phyloP scores from a whole-genome alignment of 2,329 filamentous ascomycete genomes.

The Colletotrichum sp. region DNA sequence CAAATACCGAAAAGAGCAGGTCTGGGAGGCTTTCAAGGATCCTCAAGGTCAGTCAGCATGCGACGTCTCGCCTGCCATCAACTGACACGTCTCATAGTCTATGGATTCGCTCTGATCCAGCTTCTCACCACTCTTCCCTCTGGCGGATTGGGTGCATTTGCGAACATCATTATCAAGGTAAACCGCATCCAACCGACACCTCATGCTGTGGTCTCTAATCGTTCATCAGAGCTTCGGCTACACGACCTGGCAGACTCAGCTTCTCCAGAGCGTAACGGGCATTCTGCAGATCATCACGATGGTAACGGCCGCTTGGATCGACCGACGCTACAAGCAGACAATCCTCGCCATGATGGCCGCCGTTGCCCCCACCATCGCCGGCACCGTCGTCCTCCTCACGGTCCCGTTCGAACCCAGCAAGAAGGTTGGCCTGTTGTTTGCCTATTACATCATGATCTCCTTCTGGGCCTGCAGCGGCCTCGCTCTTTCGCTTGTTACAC shows the following conservation, averaged over 20 bases:
- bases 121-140: constrained; percentile 77
- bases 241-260: constrained; percentile 68
- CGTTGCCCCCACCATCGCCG: constrained; percentile 59
- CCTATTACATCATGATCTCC: constrained; percentile 50
- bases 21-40: constrained; percentile 42
- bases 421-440: constrained; percentile 40
- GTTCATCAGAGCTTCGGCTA: constrained; percentile 61
- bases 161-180: constrained; percentile 72
- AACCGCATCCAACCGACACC: neutral
- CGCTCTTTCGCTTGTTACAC: constrained; percentile 43
- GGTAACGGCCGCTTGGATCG: constrained; percentile 69
- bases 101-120: constrained; percentile 68
- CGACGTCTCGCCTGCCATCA: too few species aligned
- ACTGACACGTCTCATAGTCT: constrained; percentile 34
- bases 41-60: constrained; percentile 19
- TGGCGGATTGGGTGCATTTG: constrained; percentile 74
- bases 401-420: constrained; percentile 33
- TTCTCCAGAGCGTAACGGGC: constrained; percentile 77
- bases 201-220: neutral
- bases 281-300: constrained; percentile 76
- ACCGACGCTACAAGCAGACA: constrained; percentile 72
- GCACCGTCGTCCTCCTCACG: constrained; percentile 43
- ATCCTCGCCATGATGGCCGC: constrained; percentile 69
- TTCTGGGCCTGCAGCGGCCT: constrained; percentile 47
- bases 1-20: constrained; percentile 39